Percentiles rank a stretch among this genome's conserved stretches.
Conservation (phyloP, 495 filamentous ascomycete species). For the Penicillium malachiteum region DNA sequence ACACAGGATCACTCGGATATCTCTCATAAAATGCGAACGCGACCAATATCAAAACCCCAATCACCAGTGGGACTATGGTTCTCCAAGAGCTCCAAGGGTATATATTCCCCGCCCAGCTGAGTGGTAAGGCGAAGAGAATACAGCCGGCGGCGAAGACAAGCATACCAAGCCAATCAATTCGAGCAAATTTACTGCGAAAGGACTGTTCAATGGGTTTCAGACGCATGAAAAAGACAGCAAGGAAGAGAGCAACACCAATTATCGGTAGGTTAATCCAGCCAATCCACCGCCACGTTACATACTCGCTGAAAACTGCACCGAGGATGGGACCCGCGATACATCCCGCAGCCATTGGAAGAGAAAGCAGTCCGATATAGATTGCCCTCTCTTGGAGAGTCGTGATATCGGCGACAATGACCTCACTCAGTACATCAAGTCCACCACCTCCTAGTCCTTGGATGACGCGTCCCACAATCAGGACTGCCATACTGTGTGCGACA, state of each 20-base stretch:
- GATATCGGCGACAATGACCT: slow-evolving; percentile 39
- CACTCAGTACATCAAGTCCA: slow-evolving; percentile 30
- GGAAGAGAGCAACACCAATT: slow-evolving; percentile 46
- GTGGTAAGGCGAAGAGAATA: slow-evolving; percentile 48
- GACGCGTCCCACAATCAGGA: slow-evolving; percentile 32
- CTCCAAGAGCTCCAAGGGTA: slow-evolving; percentile 53
- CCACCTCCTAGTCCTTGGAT: slow-evolving; percentile 38
- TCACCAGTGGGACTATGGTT: slow-evolving; percentile 41
- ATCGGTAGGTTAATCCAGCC: slow-evolving; percentile 68
- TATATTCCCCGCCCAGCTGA: slow-evolving; percentile 56
- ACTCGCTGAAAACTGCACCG: slow-evolving; percentile 25
- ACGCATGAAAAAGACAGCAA: slow-evolving; percentile 49
- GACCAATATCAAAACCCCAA: slow-evolving; percentile 19
- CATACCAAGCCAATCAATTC: slow-evolving; percentile 57
- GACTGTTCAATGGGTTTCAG: slow-evolving; percentile 22
- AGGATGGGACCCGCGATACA: slow-evolving; percentile 36
- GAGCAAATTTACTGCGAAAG: slow-evolving; percentile 31
- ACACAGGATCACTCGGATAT: not conserved
- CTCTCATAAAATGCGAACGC: slow-evolving; percentile 19
- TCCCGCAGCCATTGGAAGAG: slow-evolving; percentile 25
- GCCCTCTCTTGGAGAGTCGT: slow-evolving; percentile 38
- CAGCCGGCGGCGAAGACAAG: slow-evolving; percentile 47
- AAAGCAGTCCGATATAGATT: slow-evolving; percentile 30
- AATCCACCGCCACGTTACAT: slow-evolving; percentile 58
- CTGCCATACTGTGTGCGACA: slow-evolving; percentile 26